A percentile compares a stretch with the other conserved stretches of the same genome.
Conservation (phyloP, 306 rosid species). For the Aeschynomene evenia region DNA sequence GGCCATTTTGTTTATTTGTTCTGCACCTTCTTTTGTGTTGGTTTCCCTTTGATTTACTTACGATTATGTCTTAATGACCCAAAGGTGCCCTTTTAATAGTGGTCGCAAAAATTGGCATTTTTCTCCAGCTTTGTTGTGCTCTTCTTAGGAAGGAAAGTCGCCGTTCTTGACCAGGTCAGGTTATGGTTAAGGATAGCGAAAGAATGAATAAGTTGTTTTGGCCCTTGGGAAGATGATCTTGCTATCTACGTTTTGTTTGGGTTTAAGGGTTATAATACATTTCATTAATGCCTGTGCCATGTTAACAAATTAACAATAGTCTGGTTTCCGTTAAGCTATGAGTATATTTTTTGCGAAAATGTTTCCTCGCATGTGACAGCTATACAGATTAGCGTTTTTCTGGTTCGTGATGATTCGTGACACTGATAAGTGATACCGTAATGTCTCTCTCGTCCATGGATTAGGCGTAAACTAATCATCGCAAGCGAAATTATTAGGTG, state of each 20-base stretch:
- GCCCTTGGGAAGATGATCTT: background rate
- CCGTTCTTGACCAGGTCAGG: constrained; percentile 28
- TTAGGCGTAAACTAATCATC: background rate
- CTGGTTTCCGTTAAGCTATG: background rate
- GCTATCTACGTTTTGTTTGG: background rate
- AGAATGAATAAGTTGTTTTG: background rate
- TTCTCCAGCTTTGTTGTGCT: constrained; percentile 25
- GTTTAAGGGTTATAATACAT: background rate
- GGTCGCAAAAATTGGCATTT: background rate
- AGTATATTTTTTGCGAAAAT: background rate
- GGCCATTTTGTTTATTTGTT: constrained; percentile 30
- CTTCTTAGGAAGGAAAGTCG: background rate
- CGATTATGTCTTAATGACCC: constrained; percentile 31
- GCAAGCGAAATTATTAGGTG: too few species aligned
- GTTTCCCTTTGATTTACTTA: background rate
- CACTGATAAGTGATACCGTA: background rate
- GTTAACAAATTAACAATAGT: background rate
- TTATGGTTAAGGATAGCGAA: background rate
- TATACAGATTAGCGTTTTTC: background rate
- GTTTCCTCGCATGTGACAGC: background rate
- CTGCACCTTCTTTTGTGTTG: background rate
- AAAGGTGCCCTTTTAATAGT: constrained; percentile 5
- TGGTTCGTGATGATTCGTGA: background rate
- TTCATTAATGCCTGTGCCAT: background rate
- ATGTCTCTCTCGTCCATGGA: background rate